Conservation (phyloP, 2,329 filamentous ascomycete species). For the Westerdykella ornata region DNA sequence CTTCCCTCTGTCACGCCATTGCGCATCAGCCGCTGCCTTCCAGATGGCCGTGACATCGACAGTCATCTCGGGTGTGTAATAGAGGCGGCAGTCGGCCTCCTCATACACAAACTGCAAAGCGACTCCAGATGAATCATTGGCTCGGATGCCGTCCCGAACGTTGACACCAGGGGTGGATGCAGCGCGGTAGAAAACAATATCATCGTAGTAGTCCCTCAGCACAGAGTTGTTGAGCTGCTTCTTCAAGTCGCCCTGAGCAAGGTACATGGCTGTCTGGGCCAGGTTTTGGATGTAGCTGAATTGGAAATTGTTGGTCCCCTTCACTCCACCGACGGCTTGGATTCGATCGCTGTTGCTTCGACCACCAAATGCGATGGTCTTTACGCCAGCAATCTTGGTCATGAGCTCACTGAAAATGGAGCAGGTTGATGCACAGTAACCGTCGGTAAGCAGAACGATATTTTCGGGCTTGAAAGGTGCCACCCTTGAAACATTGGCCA, state of each 20-base stretch:
- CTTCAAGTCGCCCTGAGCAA: conserved; percentile 12
- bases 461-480: conserved; percentile 50
- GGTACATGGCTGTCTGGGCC: conserved; percentile 15
- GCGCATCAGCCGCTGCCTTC: conserved; percentile 35
- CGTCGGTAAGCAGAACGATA: conserved; percentile 51
- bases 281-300: conserved; percentile 28
- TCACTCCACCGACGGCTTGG: conserved; percentile 50
- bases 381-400: conserved; percentile 48
- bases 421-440: conserved; percentile 54
- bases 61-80: conserved; percentile 39
- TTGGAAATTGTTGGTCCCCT: conserved; percentile 42
- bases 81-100: conserved; percentile 36
- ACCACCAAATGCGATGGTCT: conserved; percentile 50
- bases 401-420: conserved; percentile 52
- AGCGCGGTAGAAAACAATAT: conserved; percentile 24
- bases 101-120: conserved; percentile 38
- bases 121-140: conserved; percentile 26
- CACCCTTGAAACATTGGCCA: conserved; percentile 40
- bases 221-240: conserved; percentile 21
- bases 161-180: conserved; percentile 23
- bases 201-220: conserved; percentile 21
- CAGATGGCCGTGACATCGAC: conserved; percentile 34
- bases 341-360: conserved; percentile 43
- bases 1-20: conserved; percentile 27
- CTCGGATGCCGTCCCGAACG: conserved; percentile 30